Evolutionary conservation across 1,284 basidiomycete species (phyloP), one percentile per base, ranked within the genome.

Genomic region (Apiotrichum porosum): DNA sequence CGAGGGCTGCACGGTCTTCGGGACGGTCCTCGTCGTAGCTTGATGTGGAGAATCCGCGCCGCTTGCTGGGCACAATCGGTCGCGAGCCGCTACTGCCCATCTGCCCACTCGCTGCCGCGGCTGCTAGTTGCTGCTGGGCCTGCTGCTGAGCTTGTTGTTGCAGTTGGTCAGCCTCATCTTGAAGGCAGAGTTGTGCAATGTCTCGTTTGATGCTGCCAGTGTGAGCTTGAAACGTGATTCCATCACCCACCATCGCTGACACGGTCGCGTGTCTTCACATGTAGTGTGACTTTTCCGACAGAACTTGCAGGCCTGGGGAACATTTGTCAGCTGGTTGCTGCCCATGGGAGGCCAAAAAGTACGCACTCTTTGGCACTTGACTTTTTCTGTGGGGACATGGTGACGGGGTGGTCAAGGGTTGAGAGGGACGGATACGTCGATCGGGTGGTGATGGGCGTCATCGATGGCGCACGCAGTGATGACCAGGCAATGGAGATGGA

Each of bases 171-270:
- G 53, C 53, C 24, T 55, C 53, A 18, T 55, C 53, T 5, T 48
- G 46, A 2, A 55, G 34, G 31, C 53, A 55, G 10, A 55, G 19
- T 19, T 55, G 49, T 15, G 53, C 53, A 37, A 55, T 55, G 47
- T 55, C 53, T 3, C 53, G 53, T 34, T 55, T 55, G 36, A 55
- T 55, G 23, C 52, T 54, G 34, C 13, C n/a, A n/a, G n/a, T n/a
- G n/a, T n/a, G n/a, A n/a, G n/a, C n/a, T n/a, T n/a, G n/a, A n/a
- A n/a, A n/a, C n/a, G n/a, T n/a, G n/a, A n/a, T n/a, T n/a, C n/a
- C n/a, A n/a, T n/a, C n/a, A n/a, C 44, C 44, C 37, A 54, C 52
- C 53, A 54, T 38, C 53, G 43, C 46, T 51, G 53, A 23, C 53
- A 55, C 26, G 53, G 53, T 12, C 53, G 46, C 6, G 49, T 51